Percentiles rank a stretch among this genome's conserved stretches.
Conservation (phyloP, 306 rosid genomes). For the Leucaena leucocephala region DNA sequence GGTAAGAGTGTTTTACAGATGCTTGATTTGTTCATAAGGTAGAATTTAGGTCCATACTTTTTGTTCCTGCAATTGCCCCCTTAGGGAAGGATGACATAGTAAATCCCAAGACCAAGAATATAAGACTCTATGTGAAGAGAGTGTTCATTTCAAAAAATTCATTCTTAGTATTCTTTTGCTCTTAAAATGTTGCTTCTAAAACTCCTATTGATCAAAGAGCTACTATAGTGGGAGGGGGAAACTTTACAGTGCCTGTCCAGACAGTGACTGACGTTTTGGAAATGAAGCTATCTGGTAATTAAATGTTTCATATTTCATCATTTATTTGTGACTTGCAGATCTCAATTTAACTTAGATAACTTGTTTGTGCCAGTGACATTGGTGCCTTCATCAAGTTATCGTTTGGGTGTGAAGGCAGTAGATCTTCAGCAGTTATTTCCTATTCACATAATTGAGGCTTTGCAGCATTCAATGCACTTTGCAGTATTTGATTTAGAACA, state of each 20-base stretch:
- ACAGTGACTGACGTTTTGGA: slow-evolving; percentile 85
- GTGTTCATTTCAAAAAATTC: slow-evolving; percentile 79
- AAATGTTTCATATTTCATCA: slow-evolving; percentile 23
- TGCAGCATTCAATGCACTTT: slow-evolving; percentile 78
- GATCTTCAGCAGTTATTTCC: slow-evolving; percentile 82
- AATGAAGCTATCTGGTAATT: slow-evolving; percentile 74
- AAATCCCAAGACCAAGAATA: slow-evolving; percentile 93
- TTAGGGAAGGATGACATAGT: slow-evolving; percentile 81
- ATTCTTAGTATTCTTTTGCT: slow-evolving; percentile 19
- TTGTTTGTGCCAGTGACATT: slow-evolving; percentile 57
- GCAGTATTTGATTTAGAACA: slow-evolving; percentile 69
- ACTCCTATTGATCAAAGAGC: slow-evolving; percentile 58
- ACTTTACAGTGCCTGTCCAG: slow-evolving; percentile 90
- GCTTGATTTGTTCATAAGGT: slow-evolving; percentile 17
- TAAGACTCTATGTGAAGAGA: slow-evolving; percentile 90
- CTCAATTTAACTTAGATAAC: slow-evolving; percentile 33
- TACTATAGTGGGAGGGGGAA: slow-evolving; percentile 88
- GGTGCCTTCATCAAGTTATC: slow-evolving; percentile 87
- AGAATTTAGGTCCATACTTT: slow-evolving; percentile 90
- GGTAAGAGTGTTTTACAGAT: slow-evolving; percentile 49
- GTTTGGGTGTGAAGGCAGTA: slow-evolving; percentile 92
- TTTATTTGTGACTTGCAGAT: slow-evolving; percentile 23
- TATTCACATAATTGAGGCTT: slow-evolving; percentile 64
- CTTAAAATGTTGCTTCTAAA: slow-evolving; percentile 31
- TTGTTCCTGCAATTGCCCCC: slow-evolving; percentile 82